These are phyloP conservation scores for Schizochytrium sp. DNA, from an alignment of 108 stramenopile species.

Conservation along the genomic window DNA sequence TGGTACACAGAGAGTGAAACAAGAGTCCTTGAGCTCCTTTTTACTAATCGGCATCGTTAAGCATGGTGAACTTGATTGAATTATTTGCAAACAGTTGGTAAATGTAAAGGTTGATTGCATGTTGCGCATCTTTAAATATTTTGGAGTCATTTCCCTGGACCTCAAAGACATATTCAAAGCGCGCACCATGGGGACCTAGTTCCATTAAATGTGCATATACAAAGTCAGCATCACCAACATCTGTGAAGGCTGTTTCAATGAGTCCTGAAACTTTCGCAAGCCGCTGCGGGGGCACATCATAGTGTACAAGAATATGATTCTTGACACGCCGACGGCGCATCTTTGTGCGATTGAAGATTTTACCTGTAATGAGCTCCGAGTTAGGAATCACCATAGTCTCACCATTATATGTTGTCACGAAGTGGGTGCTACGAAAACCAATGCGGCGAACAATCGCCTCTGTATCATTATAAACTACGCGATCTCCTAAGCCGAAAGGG, in stretches of 20 bases:
- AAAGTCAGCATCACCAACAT: not conserved
- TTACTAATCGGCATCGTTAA: not conserved
- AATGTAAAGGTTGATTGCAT: conserved; percentile 20
- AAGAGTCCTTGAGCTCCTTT: not conserved
- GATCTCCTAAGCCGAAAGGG: conserved; percentile 37
- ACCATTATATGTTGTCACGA: conserved; percentile 37
- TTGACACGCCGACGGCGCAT: conserved; percentile 47
- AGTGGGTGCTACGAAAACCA: conserved; percentile 33
- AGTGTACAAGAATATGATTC: not conserved
- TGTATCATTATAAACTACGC: conserved; percentile 1
- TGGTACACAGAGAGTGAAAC: not conserved
- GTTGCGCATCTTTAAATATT: conserved; percentile 43
- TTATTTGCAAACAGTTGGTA: not conserved
- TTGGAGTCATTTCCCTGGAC: conserved; percentile 17
- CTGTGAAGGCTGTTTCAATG: conserved; percentile 1
- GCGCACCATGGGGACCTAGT: not conserved
- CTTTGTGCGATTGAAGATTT: conserved; percentile 34
- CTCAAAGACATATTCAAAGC: conserved; percentile 47
- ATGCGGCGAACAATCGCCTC: conserved; percentile 53
- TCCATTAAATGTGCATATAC: conserved; percentile 42
- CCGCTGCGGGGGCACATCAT: not conserved
- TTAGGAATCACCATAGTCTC: conserved; percentile 48
- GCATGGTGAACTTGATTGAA: not conserved
- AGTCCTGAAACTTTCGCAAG: not conserved
- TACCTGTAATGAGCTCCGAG: conserved; percentile 21